These are phyloP conservation scores for Citrus sp. DNA, from an alignment of 345 rosid species.

Conservation along the genomic window DNA sequence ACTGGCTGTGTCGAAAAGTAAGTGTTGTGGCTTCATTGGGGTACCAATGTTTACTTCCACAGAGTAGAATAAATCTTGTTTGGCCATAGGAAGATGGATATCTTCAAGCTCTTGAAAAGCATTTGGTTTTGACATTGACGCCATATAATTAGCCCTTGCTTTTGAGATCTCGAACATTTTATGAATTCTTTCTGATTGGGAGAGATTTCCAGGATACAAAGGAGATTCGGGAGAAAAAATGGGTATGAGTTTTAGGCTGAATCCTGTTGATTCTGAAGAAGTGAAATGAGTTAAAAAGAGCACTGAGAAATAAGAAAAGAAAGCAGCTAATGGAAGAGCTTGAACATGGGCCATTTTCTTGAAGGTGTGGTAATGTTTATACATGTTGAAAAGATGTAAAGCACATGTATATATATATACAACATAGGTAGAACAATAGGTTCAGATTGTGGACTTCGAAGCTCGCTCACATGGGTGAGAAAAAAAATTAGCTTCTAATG, in stretches of 20 bases:
- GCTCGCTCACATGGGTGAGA: too few relatives aligned
- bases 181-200: not conserved
- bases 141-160: not conserved
- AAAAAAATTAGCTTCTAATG: too few relatives aligned
- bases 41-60: not conserved
- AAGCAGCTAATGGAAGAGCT: not conserved
- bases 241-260: not conserved
- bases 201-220: not conserved
- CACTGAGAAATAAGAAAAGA: not conserved
- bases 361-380: not conserved
- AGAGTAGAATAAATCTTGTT: not conserved
- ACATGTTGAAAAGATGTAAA: too few relatives aligned
- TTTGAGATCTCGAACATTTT: not conserved
- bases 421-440: too few relatives aligned
- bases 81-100: not conserved
- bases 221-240: not conserved
- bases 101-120: not conserved
- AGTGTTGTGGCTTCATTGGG: not conserved
- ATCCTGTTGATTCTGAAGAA: not conserved
- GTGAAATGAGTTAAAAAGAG: not conserved
- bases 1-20: not conserved
- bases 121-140: not conserved
- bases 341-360: not conserved
- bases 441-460: too few relatives aligned
- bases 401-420: too few relatives aligned